phyloP scores from a whole-genome alignment of 768 basidiomycete genomes.

The Holtermannia corniformis region DNA sequence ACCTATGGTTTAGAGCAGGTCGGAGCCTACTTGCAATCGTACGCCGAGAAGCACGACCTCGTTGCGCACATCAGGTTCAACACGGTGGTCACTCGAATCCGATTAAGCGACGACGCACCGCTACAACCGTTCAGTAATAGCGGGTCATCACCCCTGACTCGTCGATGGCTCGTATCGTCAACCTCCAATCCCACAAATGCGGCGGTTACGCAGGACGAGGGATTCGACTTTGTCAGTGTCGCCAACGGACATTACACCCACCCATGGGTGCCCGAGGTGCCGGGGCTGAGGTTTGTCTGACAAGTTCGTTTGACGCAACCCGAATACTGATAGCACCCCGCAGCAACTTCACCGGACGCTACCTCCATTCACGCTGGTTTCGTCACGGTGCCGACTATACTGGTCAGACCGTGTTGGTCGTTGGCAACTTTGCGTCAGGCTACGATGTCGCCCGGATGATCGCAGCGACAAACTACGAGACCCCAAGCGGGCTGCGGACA shows the following conservation, averaged over 20 bases:
- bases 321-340: background rate
- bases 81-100: conserved; percentile 46
- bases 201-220: conserved; percentile 7
- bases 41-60: conserved; percentile 56
- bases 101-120: conserved; percentile 14
- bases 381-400: conserved; percentile 24
- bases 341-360: conserved; percentile 32
- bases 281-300: conserved; percentile 36
- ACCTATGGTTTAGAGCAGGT: conserved; percentile 42
- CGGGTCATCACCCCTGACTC: background rate
- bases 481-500: background rate
- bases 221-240: conserved; percentile 38
- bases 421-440: conserved; percentile 43
- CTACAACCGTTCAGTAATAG: background rate
- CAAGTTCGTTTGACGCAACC: conserved; percentile 6
- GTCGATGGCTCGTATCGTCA: conserved; percentile 20
- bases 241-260: conserved; percentile 41
- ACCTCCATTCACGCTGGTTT: conserved; percentile 41
- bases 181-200: background rate
- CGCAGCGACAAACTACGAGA: conserved; percentile 11
- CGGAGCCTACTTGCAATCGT: conserved; percentile 59
- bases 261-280: conserved; percentile 35
- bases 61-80: conserved; percentile 54
- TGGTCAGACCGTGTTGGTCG: conserved; percentile 39
- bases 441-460: conserved; percentile 39